Conservation (phyloP, 176 grass and related monocot species). For the Carex scoparia region DNA sequence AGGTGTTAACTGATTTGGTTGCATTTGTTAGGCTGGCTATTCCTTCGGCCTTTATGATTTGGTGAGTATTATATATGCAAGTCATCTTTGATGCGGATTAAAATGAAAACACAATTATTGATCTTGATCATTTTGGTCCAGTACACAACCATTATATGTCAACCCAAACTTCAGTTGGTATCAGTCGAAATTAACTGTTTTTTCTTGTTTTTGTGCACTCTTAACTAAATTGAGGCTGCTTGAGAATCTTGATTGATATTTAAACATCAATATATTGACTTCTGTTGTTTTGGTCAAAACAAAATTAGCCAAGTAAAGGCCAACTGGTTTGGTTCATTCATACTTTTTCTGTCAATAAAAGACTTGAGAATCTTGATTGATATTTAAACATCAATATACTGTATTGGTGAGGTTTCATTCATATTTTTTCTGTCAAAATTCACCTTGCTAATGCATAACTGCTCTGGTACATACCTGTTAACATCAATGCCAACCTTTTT, state of each 20-base stretch:
- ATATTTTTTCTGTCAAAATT: background rate
- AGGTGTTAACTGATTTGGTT: slow-evolving; percentile 48
- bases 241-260: background rate
- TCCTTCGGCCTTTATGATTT: slow-evolving; percentile 87
- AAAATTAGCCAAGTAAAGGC: background rate
- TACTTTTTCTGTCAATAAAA: background rate
- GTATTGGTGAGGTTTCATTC: background rate
- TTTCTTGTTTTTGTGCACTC: background rate
- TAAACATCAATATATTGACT: background rate
- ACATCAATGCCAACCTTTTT: background rate
- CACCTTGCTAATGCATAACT: background rate
- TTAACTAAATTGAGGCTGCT: background rate
- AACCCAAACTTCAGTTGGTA: background rate
- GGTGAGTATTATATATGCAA: slow-evolving; percentile 38
- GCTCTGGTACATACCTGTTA: background rate
- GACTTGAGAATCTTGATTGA: too few species aligned
- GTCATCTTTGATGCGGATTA: background rate
- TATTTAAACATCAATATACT: background rate
- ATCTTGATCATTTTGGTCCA: background rate
- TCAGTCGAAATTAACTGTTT: background rate
- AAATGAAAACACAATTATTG: background rate
- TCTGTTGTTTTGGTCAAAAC: background rate
- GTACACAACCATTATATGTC: background rate
- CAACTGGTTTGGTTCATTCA: background rate
- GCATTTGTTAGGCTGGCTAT: slow-evolving; percentile 70